These are phyloP conservation scores for Alternaria consortialis DNA, from an alignment of 2,329 filamentous ascomycete genomes.

Conservation along the genomic window DNA sequence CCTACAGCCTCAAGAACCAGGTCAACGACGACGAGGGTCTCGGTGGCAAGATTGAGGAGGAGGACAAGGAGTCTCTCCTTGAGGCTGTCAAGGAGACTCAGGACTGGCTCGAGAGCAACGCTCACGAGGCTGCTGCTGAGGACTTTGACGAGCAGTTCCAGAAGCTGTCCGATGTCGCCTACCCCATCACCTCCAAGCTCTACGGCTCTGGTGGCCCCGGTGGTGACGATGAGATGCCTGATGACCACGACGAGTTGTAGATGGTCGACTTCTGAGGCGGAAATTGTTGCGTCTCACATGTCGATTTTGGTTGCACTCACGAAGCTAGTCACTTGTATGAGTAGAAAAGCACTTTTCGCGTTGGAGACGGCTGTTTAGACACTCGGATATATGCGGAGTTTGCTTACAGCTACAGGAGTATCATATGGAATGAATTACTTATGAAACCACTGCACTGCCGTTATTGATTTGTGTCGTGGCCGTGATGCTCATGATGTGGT, in stretches of 20 bases:
- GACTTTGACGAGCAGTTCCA: slow-evolving; percentile 99
- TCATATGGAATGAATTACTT: slow-evolving; percentile 25
- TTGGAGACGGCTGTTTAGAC: slow-evolving; percentile 27
- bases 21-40: slow-evolving; percentile 96
- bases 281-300: slow-evolving; percentile 30
- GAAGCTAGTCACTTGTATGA: slow-evolving; percentile 39
- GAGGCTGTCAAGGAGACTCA: slow-evolving; percentile 96
- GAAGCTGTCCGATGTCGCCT: slow-evolving; percentile 95
- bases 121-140: slow-evolving; percentile 81
- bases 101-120: slow-evolving; percentile 98
- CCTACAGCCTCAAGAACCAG: slow-evolving; percentile 99
- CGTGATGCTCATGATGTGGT: slow-evolving; percentile 6
- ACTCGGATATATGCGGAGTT: slow-evolving; percentile 30
- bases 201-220: slow-evolving; percentile 75
- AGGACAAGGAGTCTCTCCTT: slow-evolving; percentile 96
- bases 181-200: slow-evolving; percentile 99
- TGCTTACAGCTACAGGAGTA: slow-evolving; percentile 22
- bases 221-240: slow-evolving; percentile 70
- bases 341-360: slow-evolving; percentile 30
- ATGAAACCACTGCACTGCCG: slow-evolving; percentile 11
- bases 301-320: slow-evolving; percentile 28
- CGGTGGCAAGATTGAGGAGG: slow-evolving; percentile 96
- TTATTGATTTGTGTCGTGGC: neutral
- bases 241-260: slow-evolving; percentile 61
- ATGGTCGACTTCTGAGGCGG: slow-evolving; percentile 17